Evolutionary conservation across 352 stramenopile genomes (phyloP).

Genomic region (Globisporangium takayamanum): DNA sequence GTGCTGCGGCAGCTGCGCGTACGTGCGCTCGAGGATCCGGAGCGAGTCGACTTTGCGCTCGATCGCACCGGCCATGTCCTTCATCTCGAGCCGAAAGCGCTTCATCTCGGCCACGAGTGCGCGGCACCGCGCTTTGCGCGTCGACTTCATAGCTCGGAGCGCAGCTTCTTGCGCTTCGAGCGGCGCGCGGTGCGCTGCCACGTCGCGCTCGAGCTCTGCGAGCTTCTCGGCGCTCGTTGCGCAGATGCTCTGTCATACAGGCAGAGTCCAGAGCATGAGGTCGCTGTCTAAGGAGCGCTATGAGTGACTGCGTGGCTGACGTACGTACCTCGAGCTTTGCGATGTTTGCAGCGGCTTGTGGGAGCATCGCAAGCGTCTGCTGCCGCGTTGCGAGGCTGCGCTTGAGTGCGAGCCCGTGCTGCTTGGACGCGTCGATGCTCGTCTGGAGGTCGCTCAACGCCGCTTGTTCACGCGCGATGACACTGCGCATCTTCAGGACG

Average conservation of each 20-base stretch:
- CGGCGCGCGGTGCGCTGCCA: slow-evolving; percentile 36
- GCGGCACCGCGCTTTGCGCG: slow-evolving; percentile 42
- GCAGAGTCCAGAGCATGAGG: too few species aligned
- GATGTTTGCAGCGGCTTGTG: slow-evolving; percentile 61
- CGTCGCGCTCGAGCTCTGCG: slow-evolving; percentile 38
- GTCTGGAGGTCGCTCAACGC: slow-evolving; percentile 24
- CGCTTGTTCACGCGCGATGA: slow-evolving; percentile 26
- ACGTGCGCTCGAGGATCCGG: slow-evolving; percentile 45
- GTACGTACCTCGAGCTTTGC: slow-evolving; percentile 44
- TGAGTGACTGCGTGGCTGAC: too few species aligned
- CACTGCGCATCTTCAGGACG: slow-evolving; percentile 33
- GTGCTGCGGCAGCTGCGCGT: slow-evolving; percentile 38
- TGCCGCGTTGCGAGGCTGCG: slow-evolving; percentile 41
- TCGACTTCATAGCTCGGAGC: slow-evolving; percentile 37
- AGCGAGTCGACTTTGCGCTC: slow-evolving; percentile 66
- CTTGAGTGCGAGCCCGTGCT: slow-evolving; percentile 26
- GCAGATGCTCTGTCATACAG: slow-evolving; percentile 29
- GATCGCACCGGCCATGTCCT: slow-evolving; percentile 48
- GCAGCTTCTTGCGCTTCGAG: slow-evolving; percentile 42
- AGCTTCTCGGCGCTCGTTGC: slow-evolving; percentile 45
- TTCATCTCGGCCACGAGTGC: slow-evolving; percentile 70
- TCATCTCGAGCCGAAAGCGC: slow-evolving; percentile 52
- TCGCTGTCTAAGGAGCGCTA: too few species aligned
- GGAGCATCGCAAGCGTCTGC: slow-evolving; percentile 56
- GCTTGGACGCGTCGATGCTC: slow-evolving; percentile 28